phyloP scores from a whole-genome alignment of 1,139 yeast genomes.

The Sugiyamaella novakii region DNA sequence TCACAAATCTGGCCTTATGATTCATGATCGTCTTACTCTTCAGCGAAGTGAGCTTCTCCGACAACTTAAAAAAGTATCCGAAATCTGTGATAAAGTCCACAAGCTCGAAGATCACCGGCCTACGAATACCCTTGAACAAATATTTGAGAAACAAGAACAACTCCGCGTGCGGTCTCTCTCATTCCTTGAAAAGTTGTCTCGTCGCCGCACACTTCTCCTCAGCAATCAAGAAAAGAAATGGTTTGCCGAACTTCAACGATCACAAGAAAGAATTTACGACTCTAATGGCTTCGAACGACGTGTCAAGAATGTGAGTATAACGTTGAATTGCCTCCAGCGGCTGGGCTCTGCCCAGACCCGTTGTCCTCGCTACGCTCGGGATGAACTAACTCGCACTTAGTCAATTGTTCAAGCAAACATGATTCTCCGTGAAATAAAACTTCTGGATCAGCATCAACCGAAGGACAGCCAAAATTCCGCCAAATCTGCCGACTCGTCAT shows the following conservation, averaged over 20 bases:
- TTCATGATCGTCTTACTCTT: conserved; percentile 40
- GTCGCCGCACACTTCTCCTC: conserved; percentile 39
- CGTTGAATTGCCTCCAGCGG: conserved; percentile 1
- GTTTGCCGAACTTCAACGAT: conserved; percentile 48
- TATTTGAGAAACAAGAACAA: conserved; percentile 38
- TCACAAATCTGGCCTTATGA: conserved; percentile 38
- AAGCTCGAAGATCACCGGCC: not conserved
- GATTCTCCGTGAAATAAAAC: conserved; percentile 13
- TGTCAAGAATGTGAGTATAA: conserved; percentile 26
- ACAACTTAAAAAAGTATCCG: conserved; percentile 42
- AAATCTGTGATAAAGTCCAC: conserved; percentile 6
- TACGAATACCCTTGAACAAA: conserved; percentile 24
- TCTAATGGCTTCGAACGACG: conserved; percentile 32
- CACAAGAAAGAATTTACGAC: conserved; percentile 28
- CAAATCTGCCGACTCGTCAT: not conserved
- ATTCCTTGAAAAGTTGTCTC: conserved; percentile 38
- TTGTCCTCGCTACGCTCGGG: not conserved
- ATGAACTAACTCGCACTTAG: not conserved
- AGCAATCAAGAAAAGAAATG: conserved; percentile 49
- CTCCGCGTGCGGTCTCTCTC: conserved; percentile 41
- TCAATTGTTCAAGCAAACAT: conserved; percentile 14
- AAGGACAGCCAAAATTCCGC: not conserved
- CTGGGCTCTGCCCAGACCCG: not conserved
- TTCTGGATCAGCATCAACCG: conserved; percentile 2
- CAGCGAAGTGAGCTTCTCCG: conserved; percentile 43